A percentile compares a stretch with the other conserved stretches of the same genome.
These are phyloP conservation scores for Oenanthe sinensis DNA, from an alignment of 129 eudicot species.

Conservation along the genomic window DNA sequence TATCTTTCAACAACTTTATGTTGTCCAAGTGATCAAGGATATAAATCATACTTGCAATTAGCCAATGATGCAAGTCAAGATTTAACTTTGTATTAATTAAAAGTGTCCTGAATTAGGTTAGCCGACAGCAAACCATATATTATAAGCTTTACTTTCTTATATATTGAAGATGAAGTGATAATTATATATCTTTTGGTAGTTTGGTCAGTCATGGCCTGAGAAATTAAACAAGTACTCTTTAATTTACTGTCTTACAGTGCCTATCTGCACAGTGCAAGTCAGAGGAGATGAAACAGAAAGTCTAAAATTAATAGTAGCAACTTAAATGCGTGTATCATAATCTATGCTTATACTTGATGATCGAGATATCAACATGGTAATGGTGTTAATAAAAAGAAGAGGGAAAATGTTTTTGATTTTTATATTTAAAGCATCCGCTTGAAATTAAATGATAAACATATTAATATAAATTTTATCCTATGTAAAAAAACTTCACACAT, in stretches of 20 bases:
- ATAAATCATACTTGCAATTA: not conserved
- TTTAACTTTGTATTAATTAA: not conserved
- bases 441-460: not conserved
- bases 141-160: not conserved
- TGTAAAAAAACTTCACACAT: constrained; percentile 4
- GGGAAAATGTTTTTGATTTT: not conserved
- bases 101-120: not conserved
- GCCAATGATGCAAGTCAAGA: not conserved
- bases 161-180: too few relatives aligned
- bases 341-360: not conserved
- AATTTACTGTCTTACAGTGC: not conserved
- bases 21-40: not conserved
- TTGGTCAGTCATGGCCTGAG: not conserved
- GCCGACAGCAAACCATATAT: not conserved
- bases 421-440: not conserved
- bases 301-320: not conserved
- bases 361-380: not conserved
- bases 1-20: not conserved
- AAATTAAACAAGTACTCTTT: not conserved
- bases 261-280: not conserved
- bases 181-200: not conserved
- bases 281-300: not conserved
- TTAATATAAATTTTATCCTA: not conserved
- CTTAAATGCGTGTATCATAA: not conserved
- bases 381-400: not conserved